Base-by-base conservation (phyloP, 2,329 filamentous ascomycete genomes). In the Cladosporium austrohemisphaericum region DNA sequence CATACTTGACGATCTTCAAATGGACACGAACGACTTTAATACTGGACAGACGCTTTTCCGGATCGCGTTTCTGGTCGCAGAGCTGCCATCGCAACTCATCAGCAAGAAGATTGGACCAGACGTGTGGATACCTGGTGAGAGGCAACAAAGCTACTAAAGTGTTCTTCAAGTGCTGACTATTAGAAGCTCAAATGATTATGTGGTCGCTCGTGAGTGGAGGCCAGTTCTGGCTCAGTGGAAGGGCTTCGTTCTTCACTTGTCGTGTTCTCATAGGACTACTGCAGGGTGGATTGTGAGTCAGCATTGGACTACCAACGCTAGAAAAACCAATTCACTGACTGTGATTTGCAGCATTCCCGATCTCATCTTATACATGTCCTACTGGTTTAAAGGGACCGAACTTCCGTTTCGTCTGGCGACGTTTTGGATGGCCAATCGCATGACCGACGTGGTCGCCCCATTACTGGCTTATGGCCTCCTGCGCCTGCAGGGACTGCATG, bases 311-410 rank as follows among this genome's bases (percentile, higher is more conserved):
- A n/a, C n/a, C n/a, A n/a, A n/a, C n/a, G n/a, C n/a, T n/a, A n/a
- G n/a, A n/a, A n/a, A n/a, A n/a, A n/a, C n/a, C n/a, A n/a, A n/a
- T n/a, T n/a, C n/a, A n/a, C n/a, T n/a, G n/a, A n/a, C n/a, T n/a
- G n/a, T n/a, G n/a, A n/a, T n/a, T n/a, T n/a, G n/a, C n/a, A n/a
- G n/a, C 48, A 83, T 84, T 40, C 79, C 80, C 0, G 80, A 82
- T 52, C 79, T 79, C 19, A 77, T 86, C 11, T 69, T 86, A 0
- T 89, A 84, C 65, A 71, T 88, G 6, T 83, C 80, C 3, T 90
- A 90, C 65, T 91, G 84, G 67, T 90, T 88, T 69, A 89, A 80
- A 36, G 80, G 80, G 0, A 75, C 75, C 45, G 86, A 90, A 62
- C 71, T 90, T 0, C 84, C 86, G 0, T 76, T 77, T 8, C 77